A percentile compares a stretch with the other conserved stretches of the same genome.
Conservation (phyloP, 306 rosid genomes). For the Nissolia schottii region DNA sequence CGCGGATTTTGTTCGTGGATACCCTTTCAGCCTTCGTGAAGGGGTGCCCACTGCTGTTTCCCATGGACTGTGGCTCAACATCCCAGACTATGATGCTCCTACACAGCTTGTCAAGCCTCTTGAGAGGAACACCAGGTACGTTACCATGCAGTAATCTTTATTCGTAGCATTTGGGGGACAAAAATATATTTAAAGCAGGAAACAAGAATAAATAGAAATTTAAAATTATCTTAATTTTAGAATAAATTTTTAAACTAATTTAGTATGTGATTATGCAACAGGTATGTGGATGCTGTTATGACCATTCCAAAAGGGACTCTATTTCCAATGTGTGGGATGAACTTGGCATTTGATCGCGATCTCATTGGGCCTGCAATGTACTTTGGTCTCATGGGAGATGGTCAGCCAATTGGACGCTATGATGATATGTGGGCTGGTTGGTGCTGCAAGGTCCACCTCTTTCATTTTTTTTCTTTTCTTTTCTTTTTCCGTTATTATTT, state of each 20-base stretch:
- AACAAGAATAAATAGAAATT: too few species aligned
- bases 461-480: neutral
- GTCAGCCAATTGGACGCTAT: constrained; percentile 87
- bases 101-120: constrained; percentile 92
- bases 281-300: constrained; percentile 46
- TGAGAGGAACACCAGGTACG: constrained; percentile 79
- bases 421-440: constrained; percentile 99
- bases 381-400: constrained; percentile 95
- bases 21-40: constrained; percentile 85
- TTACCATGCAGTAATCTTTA: neutral
- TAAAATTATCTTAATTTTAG: too few species aligned
- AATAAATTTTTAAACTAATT: too few species aligned
- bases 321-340: constrained; percentile 94
- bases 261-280: constrained; percentile 15
- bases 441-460: constrained; percentile 56
- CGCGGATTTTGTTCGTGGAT: constrained; percentile 88
- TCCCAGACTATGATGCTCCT: constrained; percentile 92
- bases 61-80: constrained; percentile 93
- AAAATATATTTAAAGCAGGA: too few species aligned
- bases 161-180: too few species aligned
- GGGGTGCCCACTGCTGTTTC: constrained; percentile 81
- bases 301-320: constrained; percentile 48
- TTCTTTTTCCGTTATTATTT: neutral
- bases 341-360: constrained; percentile 82
- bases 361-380: constrained; percentile 95